These are phyloP conservation scores for Amaranthus hypochondriacus DNA, from an alignment of 148 eudicot species.

Conservation along the genomic window DNA sequence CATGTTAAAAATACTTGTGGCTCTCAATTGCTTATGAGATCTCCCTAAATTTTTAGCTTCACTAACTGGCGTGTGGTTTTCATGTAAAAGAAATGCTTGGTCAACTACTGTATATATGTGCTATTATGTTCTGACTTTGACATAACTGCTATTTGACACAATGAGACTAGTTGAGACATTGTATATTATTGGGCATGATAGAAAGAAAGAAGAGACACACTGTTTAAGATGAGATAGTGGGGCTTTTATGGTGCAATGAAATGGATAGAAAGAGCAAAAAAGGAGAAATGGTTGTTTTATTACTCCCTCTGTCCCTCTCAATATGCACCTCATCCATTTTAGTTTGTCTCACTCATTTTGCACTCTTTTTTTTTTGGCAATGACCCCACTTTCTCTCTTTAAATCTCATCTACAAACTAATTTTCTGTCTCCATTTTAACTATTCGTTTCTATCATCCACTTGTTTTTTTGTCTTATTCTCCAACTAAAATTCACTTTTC, in stretches of 20 bases:
- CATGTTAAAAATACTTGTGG: neutral
- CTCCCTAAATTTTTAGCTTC: neutral
- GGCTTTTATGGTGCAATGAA: too few relatives aligned
- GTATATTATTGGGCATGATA: neutral
- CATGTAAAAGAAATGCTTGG: neutral
- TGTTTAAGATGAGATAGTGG: too few relatives aligned
- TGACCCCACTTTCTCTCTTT: neutral
- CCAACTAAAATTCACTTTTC: too few relatives aligned
- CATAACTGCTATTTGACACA: neutral
- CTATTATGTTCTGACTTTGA: neutral
- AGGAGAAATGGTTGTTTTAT: too few relatives aligned
- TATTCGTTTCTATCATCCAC: too few relatives aligned
- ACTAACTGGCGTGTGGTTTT: neutral
- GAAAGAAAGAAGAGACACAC: too few relatives aligned
- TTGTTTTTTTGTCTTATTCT: too few relatives aligned
- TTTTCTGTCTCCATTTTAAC: neutral
- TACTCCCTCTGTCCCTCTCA: too few relatives aligned
- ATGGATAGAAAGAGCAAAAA: too few relatives aligned
- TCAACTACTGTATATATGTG: neutral
- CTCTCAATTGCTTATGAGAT: neutral
- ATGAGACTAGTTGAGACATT: neutral
- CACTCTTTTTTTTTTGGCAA: too few relatives aligned
- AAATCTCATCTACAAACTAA: neutral
- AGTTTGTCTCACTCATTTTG: too few relatives aligned
- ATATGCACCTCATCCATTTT: too few relatives aligned